A percentile compares a stretch with the other conserved stretches of the same genome.
Evolutionary conservation across 139 green algal genomes (phyloP).

Genomic region (Microglena sp.): DNA sequence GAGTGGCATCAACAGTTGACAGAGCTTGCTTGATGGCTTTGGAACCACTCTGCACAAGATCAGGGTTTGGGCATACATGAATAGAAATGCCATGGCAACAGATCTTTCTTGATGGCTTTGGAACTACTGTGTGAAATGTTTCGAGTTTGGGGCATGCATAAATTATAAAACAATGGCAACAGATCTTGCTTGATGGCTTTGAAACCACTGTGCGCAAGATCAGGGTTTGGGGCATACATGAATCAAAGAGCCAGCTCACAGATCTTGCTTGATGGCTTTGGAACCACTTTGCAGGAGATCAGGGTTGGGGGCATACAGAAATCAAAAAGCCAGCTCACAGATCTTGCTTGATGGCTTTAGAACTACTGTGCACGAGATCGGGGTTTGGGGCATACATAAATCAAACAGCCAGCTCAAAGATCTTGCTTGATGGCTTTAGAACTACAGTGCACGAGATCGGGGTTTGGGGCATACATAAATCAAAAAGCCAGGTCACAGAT

Average conservation of each 20-base stretch:
- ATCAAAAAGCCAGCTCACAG: not conserved
- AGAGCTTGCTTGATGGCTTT: slow-evolving; percentile 28
- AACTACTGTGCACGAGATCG: not conserved
- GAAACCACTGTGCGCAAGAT: too few species aligned
- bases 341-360: slow-evolving; percentile 1
- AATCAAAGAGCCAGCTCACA: too few species aligned
- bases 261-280: slow-evolving; percentile 21
- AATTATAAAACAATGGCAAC: not conserved
- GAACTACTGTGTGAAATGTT: not conserved
- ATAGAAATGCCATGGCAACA: not conserved
- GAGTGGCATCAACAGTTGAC: slow-evolving; percentile 1
- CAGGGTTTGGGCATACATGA: not conserved
- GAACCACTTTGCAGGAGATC: slow-evolving; percentile 11
- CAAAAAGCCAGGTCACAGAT: slow-evolving; percentile 17
- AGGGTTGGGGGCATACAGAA: not conserved
- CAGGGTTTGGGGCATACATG: too few species aligned
- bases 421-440: too few species aligned
- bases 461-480: too few species aligned
- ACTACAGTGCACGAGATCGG: too few species aligned
- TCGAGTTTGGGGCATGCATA: not conserved
- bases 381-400: not conserved
- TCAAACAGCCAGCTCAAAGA: not conserved
- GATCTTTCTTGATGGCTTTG: slow-evolving; percentile 2
- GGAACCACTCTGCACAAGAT: slow-evolving; percentile 12
- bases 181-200: not conserved